A percentile compares a stretch with the other conserved stretches of the same genome.
phyloP scores from a whole-genome alignment of 805 yeast genomes.

The Candida sphagnicola region DNA sequence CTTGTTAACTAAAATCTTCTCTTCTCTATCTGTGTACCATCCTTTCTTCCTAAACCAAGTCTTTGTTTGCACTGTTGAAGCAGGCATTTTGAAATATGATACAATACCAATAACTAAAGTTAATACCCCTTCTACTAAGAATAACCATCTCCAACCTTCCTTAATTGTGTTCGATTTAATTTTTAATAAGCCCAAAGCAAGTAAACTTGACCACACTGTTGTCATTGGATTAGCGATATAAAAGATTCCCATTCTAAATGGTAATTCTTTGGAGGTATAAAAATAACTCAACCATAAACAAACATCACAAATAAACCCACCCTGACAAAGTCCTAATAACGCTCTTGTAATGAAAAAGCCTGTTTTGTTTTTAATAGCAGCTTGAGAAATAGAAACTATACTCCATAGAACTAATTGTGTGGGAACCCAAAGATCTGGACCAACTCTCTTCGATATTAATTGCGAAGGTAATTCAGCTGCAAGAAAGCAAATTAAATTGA shows the following conservation, averaged over 20 bases:
- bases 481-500: constrained; percentile 50
- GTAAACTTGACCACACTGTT: constrained; percentile 16
- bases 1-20: constrained; percentile 54
- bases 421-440: constrained; percentile 63
- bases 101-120: constrained; percentile 50
- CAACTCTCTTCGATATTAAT: constrained; percentile 57
- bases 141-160: constrained; percentile 63
- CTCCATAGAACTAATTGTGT: constrained; percentile 56
- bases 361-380: constrained; percentile 34
- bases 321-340: constrained; percentile 55
- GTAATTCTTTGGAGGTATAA: constrained; percentile 55
- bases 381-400: constrained; percentile 50
- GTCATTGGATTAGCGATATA: constrained; percentile 54
- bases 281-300: constrained; percentile 64
- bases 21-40: constrained; percentile 47
- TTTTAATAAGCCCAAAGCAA: constrained; percentile 50
- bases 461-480: constrained; percentile 64
- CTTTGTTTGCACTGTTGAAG: constrained; percentile 49
- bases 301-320: constrained; percentile 67
- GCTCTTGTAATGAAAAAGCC: constrained; percentile 49
- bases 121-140: constrained; percentile 55
- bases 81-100: constrained; percentile 46
- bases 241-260: constrained; percentile 53
- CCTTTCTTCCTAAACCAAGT: constrained; percentile 45
- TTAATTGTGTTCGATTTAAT: constrained; percentile 43